These are phyloP conservation scores for Diaporthe humulicola DNA, from an alignment of 2,329 filamentous ascomycete species.

Conservation along the genomic window DNA sequence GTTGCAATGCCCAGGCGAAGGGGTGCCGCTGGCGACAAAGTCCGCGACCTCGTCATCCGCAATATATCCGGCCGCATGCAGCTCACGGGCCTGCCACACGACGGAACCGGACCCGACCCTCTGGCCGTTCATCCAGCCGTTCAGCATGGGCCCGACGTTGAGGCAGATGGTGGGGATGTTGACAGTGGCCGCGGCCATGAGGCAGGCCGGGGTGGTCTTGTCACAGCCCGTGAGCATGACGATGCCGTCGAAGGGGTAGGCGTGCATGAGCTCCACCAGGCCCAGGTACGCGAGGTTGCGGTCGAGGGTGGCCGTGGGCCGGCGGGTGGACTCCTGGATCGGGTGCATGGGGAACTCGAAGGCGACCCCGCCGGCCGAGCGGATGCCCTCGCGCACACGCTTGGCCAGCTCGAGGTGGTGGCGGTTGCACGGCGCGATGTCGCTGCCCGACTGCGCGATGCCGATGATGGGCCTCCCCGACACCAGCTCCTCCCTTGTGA, in stretches of 20 bases:
- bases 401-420: conserved; percentile 63
- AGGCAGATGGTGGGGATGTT: conserved; percentile 65
- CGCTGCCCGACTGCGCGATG: conserved; percentile 65
- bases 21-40: conserved; percentile 56
- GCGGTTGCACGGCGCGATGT: conserved; percentile 63
- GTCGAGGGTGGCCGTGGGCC: conserved; percentile 63
- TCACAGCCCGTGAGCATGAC: conserved; percentile 65
- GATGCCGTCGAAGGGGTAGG: conserved; percentile 63
- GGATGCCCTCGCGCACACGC: conserved; percentile 63
- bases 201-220: conserved; percentile 64
- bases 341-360: conserved; percentile 66
- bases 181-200: conserved; percentile 66
- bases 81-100: conserved; percentile 62
- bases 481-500: conserved; percentile 62
- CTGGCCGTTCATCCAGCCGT: conserved; percentile 58
- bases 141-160: conserved; percentile 67
- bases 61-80: conserved; percentile 61
- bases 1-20: conserved; percentile 63
- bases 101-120: conserved; percentile 60
- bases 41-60: conserved; percentile 59
- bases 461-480: conserved; percentile 64
- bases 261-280: conserved; percentile 61
- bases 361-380: conserved; percentile 61
- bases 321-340: conserved; percentile 61
- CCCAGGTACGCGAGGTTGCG: conserved; percentile 62